Percentiles rank a stretch among this genome's conserved stretches.
Conservation (phyloP, 2,329 filamentous ascomycete species). For the Epichloe sylvatica region DNA sequence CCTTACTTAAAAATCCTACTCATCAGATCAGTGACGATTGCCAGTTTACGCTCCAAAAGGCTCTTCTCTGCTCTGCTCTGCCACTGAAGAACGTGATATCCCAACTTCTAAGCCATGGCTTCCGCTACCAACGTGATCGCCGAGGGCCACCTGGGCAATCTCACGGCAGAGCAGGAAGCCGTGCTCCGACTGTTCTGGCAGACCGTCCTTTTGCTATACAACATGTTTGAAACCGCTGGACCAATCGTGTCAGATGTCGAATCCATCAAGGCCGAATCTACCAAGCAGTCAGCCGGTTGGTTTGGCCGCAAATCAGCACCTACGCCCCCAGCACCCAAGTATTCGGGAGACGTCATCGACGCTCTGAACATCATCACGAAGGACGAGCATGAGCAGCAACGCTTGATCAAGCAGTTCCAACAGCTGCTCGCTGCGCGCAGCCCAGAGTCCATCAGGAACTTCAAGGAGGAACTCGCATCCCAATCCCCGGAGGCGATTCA, state of each 20-base stretch:
- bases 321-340: neutral
- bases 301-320: neutral
- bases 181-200: neutral
- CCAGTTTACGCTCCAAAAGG: too few species aligned
- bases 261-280: neutral
- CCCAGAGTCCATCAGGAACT: conserved; percentile 1
- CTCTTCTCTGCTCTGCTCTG: too few species aligned
- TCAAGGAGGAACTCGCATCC: neutral
- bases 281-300: neutral
- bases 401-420: neutral
- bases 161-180: neutral
- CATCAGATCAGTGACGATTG: too few species aligned
- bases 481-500: neutral
- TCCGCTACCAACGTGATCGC: neutral
- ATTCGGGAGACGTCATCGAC: neutral
- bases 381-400: neutral
- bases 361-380: neutral
- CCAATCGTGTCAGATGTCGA: neutral
- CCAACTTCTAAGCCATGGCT: neutral
- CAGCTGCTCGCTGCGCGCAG: neutral
- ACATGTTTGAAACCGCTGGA: neutral
- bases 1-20: too few species aligned
- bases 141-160: conserved; percentile 1
- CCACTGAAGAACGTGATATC: neutral
- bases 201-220: conserved; percentile 1